Percentiles rank a stretch among this genome's conserved stretches.
phyloP scores from a whole-genome alignment of 73 alveolate genomes.

The Tetrahymena thermophila region DNA sequence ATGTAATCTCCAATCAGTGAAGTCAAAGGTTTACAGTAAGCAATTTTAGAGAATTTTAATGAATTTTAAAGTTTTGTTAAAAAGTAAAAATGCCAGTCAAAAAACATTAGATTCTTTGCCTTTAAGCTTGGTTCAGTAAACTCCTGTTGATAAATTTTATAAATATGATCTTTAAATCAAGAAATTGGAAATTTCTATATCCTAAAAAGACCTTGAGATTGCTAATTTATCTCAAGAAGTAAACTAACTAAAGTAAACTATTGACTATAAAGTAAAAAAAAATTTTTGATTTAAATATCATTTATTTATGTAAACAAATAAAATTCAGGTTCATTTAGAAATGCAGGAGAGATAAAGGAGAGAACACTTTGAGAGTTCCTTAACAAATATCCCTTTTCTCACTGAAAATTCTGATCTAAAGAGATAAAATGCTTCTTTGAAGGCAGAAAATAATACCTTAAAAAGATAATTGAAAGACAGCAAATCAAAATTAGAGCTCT shows the following conservation, averaged over 20 bases:
- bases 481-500: background rate
- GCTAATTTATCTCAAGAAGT: background rate
- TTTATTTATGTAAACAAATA: background rate
- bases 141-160: background rate
- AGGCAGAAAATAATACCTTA: background rate
- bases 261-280: background rate
- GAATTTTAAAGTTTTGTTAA: background rate
- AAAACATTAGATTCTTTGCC: background rate
- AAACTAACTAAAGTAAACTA: background rate
- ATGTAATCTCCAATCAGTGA: background rate
- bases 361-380: background rate
- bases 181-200: background rate
- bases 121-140: background rate
- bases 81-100: background rate
- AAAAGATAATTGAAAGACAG: background rate
- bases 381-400: background rate
- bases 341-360: background rate
- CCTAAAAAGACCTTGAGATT: background rate
- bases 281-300: background rate
- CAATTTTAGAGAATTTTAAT: background rate
- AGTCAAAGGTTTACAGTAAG: background rate
- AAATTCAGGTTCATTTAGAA: background rate
- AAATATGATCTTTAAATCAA: background rate
- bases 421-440: background rate
- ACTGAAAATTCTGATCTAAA: background rate